phyloP scores from a whole-genome alignment of 768 basidiomycete genomes.

The Ramaria sp. region DNA sequence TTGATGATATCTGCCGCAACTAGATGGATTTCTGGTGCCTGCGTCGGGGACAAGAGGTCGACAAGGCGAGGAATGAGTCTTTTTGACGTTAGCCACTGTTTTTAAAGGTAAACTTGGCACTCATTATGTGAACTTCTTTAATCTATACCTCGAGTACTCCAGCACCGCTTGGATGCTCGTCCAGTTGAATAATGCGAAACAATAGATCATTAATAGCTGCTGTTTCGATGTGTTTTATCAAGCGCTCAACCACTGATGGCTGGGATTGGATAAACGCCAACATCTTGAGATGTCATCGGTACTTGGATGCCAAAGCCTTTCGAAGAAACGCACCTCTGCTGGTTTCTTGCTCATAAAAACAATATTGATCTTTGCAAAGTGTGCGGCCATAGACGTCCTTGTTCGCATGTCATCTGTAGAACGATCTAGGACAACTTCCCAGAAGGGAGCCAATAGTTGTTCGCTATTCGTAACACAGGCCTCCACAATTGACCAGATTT shows the following conservation, averaged over 20 bases:
- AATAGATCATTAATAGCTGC: conserved; percentile 89
- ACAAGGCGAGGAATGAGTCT: conserved; percentile 74
- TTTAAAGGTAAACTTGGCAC: conserved; percentile 7
- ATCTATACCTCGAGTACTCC: conserved; percentile 78
- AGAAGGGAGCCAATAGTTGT: conserved; percentile 76
- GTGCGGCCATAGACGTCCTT: conserved; percentile 77
- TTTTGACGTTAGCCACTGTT: conserved; percentile 81
- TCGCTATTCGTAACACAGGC: conserved; percentile 66
- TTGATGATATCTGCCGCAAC: conserved; percentile 89
- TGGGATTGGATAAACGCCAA: conserved; percentile 82
- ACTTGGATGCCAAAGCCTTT: neutral
- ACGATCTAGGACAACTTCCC: conserved; percentile 79
- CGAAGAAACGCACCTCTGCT: conserved; percentile 53
- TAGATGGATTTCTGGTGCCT: conserved; percentile 67
- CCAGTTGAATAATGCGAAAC: conserved; percentile 80
- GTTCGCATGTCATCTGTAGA: conserved; percentile 81
- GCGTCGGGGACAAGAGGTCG: conserved; percentile 68
- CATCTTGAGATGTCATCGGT: conserved; percentile 47
- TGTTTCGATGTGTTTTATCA: conserved; percentile 79
- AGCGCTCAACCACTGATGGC: conserved; percentile 67
- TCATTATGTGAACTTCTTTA: conserved; percentile 22
- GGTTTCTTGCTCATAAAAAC: conserved; percentile 84
- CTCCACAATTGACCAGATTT: conserved; percentile 91
- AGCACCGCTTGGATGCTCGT: conserved; percentile 70
- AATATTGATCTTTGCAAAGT: conserved; percentile 91